phyloP scores from a whole-genome alignment of 305 asterid genomes.

The Solanum aculeatissimum region DNA sequence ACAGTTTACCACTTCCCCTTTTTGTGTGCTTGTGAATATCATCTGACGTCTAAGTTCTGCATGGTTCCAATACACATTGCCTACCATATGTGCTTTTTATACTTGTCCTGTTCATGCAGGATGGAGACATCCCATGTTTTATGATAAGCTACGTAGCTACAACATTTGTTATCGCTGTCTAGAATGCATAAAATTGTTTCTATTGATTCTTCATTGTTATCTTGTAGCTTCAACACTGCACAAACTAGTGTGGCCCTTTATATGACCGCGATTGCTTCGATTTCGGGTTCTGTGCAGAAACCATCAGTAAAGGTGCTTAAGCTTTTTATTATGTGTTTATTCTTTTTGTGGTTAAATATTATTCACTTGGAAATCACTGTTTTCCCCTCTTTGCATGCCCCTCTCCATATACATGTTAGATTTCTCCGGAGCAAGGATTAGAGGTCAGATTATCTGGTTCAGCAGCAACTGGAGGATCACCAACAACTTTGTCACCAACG shows the following conservation, averaged over 20 bases:
- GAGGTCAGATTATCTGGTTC: conserved; percentile 63
- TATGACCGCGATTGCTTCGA: conserved; percentile 69
- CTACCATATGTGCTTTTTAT: background rate
- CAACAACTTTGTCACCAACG: conserved; percentile 86
- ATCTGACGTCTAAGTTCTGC: background rate
- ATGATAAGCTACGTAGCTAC: conserved; percentile 3
- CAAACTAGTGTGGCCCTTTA: conserved; percentile 69
- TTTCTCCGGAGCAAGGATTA: conserved; percentile 68
- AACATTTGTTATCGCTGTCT: background rate
- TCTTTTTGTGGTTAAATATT: background rate
- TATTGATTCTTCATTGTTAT: conserved; percentile 13
- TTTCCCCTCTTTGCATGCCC: background rate
- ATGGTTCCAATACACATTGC: background rate
- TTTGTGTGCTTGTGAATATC: background rate
- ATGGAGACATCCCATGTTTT: background rate
- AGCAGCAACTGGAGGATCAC: conserved; percentile 67
- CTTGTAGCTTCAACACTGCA: conserved; percentile 65
- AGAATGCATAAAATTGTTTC: background rate
- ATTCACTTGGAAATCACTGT: background rate
- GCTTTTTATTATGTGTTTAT: background rate
- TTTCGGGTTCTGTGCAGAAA: conserved; percentile 55
- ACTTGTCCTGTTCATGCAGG: background rate
- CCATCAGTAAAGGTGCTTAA: conserved; percentile 48
- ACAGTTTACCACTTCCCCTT: background rate
- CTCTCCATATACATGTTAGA: conserved; percentile 18